These are phyloP conservation scores for Balamuthia mandrillaris DNA, from an alignment of 208 protist species.

Conservation along the genomic window DNA sequence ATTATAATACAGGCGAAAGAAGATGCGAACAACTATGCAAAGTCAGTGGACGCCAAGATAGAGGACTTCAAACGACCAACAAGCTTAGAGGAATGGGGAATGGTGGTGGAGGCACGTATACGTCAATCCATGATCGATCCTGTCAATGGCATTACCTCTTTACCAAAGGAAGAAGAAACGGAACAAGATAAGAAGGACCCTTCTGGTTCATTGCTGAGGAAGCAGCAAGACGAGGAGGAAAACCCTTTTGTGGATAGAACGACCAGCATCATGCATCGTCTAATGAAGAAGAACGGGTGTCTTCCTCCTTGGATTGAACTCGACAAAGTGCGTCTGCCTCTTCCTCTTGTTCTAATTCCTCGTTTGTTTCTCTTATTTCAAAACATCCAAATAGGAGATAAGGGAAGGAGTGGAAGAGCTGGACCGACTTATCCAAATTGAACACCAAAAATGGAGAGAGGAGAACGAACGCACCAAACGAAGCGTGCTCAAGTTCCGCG, in stretches of 20 bases:
- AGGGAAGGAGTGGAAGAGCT: background rate
- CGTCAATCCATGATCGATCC: background rate
- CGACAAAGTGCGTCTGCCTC: background rate
- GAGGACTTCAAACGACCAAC: slow-evolving; percentile 9
- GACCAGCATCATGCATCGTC: slow-evolving; percentile 26
- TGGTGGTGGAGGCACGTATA: background rate
- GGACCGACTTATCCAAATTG: background rate
- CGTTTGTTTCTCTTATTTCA: background rate
- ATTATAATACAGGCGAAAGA: slow-evolving; percentile 23
- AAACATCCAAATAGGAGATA: background rate
- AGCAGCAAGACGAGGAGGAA: background rate
- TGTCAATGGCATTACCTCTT: background rate
- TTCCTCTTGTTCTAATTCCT: background rate
- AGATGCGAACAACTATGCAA: background rate
- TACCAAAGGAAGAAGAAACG: background rate
- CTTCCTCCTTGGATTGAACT: background rate
- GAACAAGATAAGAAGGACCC: background rate
- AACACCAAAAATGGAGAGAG: background rate
- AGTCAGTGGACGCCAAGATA: background rate
- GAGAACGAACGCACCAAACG: background rate
- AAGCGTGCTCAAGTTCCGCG: too few relatives aligned
- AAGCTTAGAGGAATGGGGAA: background rate
- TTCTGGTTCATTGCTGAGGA: background rate
- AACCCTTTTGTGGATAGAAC: slow-evolving; percentile 25
- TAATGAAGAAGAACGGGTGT: slow-evolving; percentile 26